Percentiles rank a stretch among this genome's conserved stretches.
phyloP scores from a whole-genome alignment of 768 basidiomycete species.

The Phaeotremella fagi region DNA sequence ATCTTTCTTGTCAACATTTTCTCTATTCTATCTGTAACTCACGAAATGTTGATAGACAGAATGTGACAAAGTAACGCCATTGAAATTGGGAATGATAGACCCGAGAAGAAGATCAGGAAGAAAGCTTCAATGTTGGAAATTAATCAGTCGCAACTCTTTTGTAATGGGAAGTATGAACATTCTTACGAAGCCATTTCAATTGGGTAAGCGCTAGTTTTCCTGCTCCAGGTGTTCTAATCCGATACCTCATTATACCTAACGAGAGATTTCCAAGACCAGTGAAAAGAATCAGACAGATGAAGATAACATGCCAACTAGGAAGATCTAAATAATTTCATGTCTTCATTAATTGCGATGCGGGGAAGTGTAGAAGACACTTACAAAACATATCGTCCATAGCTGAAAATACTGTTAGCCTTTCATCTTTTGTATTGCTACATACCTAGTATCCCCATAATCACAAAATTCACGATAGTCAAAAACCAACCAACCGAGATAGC shows the following conservation, averaged over 20 bases:
- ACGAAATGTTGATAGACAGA: not conserved
- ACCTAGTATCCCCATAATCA: constrained; percentile 57
- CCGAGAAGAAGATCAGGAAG: not conserved
- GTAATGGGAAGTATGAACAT: not conserved
- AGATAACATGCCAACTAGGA: not conserved
- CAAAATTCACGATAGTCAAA: constrained; percentile 65
- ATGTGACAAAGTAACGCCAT: not conserved
- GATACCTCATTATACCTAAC: not conserved
- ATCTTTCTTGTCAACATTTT: not conserved
- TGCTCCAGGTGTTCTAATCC: not conserved
- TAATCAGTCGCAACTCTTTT: not conserved
- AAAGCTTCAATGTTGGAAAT: not conserved
- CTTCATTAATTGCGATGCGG: not conserved
- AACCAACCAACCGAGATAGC: constrained; percentile 59
- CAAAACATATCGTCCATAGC: not conserved
- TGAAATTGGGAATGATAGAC: not conserved
- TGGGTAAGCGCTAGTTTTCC: not conserved
- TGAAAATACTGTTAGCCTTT: not conserved
- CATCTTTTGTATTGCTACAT: constrained; percentile 9
- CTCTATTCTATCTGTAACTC: not conserved
- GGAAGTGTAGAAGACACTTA: not conserved
- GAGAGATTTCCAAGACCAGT: not conserved
- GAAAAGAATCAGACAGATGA: too few relatives aligned
- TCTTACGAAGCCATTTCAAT: not conserved
- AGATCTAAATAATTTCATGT: not conserved